phyloP scores from a whole-genome alignment of 148 eudicot genomes.

The Amaranthus hypochondriacus region DNA sequence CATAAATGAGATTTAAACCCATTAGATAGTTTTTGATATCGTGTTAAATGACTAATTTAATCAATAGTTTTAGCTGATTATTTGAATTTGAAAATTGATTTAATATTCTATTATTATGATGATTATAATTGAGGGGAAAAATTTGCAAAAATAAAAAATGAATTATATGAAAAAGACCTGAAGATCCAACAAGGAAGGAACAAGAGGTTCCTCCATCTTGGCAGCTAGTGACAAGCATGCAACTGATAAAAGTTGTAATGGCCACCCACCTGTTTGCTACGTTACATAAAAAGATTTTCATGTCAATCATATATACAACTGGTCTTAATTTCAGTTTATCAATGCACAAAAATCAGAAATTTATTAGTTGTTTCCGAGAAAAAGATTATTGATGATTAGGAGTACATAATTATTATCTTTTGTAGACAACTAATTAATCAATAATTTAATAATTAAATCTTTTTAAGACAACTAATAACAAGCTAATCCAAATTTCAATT shows the following conservation, averaged over 20 bases:
- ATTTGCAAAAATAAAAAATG: background rate
- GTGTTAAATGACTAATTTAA: no score
- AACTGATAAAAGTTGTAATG: conserved; percentile 83
- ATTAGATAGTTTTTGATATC: no score
- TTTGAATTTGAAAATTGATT: no score
- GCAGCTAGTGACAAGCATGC: conserved; percentile 97
- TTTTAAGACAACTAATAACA: background rate
- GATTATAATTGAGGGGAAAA: background rate
- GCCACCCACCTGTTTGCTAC: conserved; percentile 91
- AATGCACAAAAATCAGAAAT: background rate
- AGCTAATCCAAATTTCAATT: background rate
- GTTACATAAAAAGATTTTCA: background rate
- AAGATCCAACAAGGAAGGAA: conserved; percentile 85
- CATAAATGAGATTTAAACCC: no score
- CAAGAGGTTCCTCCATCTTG: conserved; percentile 96
- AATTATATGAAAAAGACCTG: conserved; percentile 47
- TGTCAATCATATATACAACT: background rate
- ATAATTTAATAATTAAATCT: no score
- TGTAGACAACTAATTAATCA: background rate
- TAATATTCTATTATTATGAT: no score
- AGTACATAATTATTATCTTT: no score
- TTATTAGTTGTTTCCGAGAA: background rate
- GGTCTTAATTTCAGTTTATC: background rate
- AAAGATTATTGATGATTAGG: background rate
- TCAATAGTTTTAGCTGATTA: no score